Evolutionary conservation across 495 filamentous ascomycete genomes (phyloP).

Genomic region (Oidiodendron maius): DNA sequence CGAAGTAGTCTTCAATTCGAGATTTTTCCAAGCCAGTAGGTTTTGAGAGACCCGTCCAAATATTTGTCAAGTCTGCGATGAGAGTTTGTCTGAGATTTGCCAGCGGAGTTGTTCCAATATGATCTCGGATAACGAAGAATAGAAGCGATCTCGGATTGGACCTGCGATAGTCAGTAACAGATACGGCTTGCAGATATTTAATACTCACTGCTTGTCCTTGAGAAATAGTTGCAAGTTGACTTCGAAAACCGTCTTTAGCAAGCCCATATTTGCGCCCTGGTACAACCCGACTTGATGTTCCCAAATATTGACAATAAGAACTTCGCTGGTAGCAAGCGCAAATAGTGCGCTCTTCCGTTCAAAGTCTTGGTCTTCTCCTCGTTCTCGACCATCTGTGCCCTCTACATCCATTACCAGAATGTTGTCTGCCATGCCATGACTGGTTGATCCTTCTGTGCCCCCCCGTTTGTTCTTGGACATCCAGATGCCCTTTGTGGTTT

Average conservation of each 20-base stretch:
- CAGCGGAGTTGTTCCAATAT: slow-evolving; percentile 85
- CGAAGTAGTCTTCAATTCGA: slow-evolving; percentile 92
- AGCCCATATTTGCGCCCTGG: slow-evolving; percentile 97
- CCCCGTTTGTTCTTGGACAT: slow-evolving; percentile 88
- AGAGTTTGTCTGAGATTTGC: slow-evolving; percentile 83
- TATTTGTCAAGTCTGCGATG: slow-evolving; percentile 79
- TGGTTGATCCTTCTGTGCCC: slow-evolving; percentile 24
- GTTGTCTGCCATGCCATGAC: slow-evolving; percentile 79
- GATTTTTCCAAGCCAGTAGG: slow-evolving; percentile 83
- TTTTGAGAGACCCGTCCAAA: slow-evolving; percentile 90
- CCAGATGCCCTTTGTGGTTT: slow-evolving; percentile 99
- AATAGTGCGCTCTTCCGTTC: slow-evolving; percentile 97
- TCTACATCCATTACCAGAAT: slow-evolving; percentile 99
- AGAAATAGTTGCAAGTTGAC: slow-evolving; percentile 95
- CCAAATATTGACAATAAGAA: slow-evolving; percentile 98
- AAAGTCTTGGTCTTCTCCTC: slow-evolving; percentile 98
- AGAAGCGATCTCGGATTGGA: slow-evolving; percentile 86
- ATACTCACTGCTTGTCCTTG: slow-evolving; percentile 79
- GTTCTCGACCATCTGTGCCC: slow-evolving; percentile 92
- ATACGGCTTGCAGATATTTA: not conserved
- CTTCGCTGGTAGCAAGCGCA: slow-evolving; percentile 94
- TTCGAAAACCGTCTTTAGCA: slow-evolving; percentile 97
- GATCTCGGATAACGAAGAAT: slow-evolving; percentile 98
- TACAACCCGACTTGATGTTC: slow-evolving; percentile 98
- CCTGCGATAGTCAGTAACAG: slow-evolving; percentile 38